Evolutionary conservation across 768 basidiomycete genomes (phyloP).

Genomic region (Cystobasidium ongulense): DNA sequence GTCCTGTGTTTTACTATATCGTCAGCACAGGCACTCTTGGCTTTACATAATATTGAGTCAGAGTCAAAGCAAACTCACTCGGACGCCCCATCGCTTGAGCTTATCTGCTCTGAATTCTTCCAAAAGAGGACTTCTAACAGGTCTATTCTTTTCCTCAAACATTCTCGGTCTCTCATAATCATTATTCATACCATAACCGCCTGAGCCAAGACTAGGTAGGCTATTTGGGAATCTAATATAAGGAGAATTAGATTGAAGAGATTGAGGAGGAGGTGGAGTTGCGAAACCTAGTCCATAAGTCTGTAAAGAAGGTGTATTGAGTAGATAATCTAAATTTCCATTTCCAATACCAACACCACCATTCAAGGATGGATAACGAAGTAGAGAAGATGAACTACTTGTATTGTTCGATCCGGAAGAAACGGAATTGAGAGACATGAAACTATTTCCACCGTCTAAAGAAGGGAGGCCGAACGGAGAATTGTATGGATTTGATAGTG

Average conservation of each 20-base stretch:
- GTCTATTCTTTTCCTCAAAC: conserved; percentile 32
- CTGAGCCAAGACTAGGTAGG: neutral
- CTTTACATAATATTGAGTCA: too few relatives aligned
- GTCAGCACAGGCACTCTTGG: neutral
- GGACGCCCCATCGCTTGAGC: conserved; percentile 68
- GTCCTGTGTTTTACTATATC: conserved; percentile 53
- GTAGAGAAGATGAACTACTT: neutral
- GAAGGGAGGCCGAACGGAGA: neutral
- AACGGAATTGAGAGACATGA: neutral
- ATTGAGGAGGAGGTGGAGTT: neutral
- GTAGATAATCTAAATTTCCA: neutral
- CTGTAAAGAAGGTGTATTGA: neutral
- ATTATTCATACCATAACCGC: neutral
- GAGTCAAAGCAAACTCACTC: conserved; percentile 50
- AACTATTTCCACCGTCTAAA: neutral
- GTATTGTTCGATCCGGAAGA: neutral
- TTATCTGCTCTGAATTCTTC: conserved; percentile 80
- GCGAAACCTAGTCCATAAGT: neutral
- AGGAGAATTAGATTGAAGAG: neutral
- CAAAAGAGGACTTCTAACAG: conserved; percentile 61
- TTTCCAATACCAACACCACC: neutral
- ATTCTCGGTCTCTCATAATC: neutral
- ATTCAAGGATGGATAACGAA: neutral
- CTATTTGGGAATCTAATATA: neutral
- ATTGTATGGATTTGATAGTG: neutral